Base-by-base conservation (phyloP, 768 basidiomycete species). In the Trichaptum fuscoviolaceum region DNA sequence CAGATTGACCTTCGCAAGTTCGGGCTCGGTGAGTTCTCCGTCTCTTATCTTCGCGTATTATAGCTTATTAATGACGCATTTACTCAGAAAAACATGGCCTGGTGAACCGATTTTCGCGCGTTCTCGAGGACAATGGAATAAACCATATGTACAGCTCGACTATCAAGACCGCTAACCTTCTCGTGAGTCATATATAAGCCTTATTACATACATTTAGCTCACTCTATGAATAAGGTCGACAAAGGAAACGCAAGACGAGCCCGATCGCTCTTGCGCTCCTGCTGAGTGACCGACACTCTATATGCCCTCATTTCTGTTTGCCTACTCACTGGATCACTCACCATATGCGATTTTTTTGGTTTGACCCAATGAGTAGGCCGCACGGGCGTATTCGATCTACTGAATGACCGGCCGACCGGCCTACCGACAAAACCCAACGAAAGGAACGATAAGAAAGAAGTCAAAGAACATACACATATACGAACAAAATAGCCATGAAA, bases 71-170 rank as follows among this genome's bases (percentile, higher is more conserved):
- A 26, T 42, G 30, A 23, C 26, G 15, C 63, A 30, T 62, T 36
- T 64, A 12, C 10, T 20, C 71, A 89, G 92, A 93, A 72, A 91
- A 90, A 71, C 83, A 90, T 69, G 92, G 92, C 35, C 81, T 93
- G 8, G 90, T 92, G 61, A 90, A 86, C 73, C 85, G 87, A 52
- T 91, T 91, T 73, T 91, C 91, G 24, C 84, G 84, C 8, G 84
- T 91, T 24, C 83, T 93, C 15, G 88, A 89, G 66, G 81, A 85
- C 69, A 88, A 88, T 70, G 84, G 85, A 12, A 88, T 93, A 73
- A 90, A 92, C 76, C 90, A 92, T 73, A 89, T 93, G 85, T 93
- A 92, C 73, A 89, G 87, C 66, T 91, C 90, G 58, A 92, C 91
- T n/a, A 89, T 86, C 73, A 90, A 90, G 77, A 90, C 89, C 7